Percentiles rank a stretch among this genome's conserved stretches.
Conservation (phyloP, 306 rosid genomes). For the Geum urbanum region DNA sequence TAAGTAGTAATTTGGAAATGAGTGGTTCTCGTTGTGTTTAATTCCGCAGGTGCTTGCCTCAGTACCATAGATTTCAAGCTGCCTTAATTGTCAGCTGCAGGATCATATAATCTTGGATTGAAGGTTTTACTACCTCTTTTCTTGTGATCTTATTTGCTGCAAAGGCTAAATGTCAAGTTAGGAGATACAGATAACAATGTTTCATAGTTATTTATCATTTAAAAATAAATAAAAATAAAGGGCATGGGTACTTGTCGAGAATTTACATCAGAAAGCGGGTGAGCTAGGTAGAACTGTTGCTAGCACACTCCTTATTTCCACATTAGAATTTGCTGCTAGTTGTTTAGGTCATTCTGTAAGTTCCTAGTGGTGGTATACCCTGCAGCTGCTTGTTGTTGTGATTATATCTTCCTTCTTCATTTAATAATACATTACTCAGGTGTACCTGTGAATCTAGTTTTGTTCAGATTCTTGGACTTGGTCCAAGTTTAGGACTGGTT, state of each 20-base stretch:
- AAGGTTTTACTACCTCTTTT: constrained; percentile 49
- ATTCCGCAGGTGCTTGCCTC: constrained; percentile 42
- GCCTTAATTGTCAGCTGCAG: constrained; percentile 43
- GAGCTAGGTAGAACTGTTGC: background rate
- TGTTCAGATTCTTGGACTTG: constrained; percentile 25
- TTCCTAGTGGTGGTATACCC: background rate
- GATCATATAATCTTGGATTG: constrained; percentile 37
- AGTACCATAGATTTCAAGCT: constrained; percentile 33
- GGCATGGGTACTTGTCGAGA: background rate
- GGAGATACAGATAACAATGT: background rate
- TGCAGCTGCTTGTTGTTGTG: background rate
- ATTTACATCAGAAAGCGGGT: background rate
- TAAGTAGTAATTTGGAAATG: background rate
- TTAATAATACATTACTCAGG: background rate
- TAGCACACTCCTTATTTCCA: background rate
- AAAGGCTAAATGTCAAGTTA: background rate
- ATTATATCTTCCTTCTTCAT: background rate
- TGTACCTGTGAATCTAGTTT: background rate
- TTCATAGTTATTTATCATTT: too few relatives aligned
- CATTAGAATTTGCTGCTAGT: background rate
- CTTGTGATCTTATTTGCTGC: constrained; percentile 9
- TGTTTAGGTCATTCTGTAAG: background rate
- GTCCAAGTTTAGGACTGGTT: constrained; percentile 92
- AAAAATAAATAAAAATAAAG: background rate
- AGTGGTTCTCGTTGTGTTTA: constrained; percentile 18